phyloP scores from a whole-genome alignment of 2,329 filamentous ascomycete genomes.

The Venturia asperata region DNA sequence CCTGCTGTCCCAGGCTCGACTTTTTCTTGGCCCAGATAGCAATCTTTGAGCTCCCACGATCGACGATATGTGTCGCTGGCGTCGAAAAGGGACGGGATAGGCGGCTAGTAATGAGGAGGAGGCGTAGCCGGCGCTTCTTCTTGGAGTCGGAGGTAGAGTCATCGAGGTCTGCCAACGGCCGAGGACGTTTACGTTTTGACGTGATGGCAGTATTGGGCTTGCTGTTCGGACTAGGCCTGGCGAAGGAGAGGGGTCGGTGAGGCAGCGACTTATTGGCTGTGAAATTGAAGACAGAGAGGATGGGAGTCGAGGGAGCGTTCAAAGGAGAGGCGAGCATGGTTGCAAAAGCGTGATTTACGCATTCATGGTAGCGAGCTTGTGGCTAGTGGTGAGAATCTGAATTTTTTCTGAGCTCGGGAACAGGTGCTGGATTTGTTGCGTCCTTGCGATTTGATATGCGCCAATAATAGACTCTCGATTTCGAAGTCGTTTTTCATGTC shows the following conservation, averaged over 20 bases:
- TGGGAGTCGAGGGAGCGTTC: background rate
- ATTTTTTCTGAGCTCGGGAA: background rate
- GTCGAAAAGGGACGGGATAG: constrained; percentile 63
- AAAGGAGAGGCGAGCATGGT: constrained; percentile 7
- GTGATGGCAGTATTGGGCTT: background rate
- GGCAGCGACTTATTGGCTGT: background rate
- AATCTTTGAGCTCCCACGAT: constrained; percentile 49
- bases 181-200: constrained; percentile 15
- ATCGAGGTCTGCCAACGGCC: constrained; percentile 14
- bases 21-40: constrained; percentile 43
- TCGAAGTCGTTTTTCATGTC: background rate
- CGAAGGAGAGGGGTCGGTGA: background rate
- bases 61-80: constrained; percentile 62
- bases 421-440: background rate
- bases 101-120: constrained; percentile 59
- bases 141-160: constrained; percentile 2
- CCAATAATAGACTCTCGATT: background rate
- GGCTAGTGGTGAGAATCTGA: background rate
- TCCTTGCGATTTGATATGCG: background rate
- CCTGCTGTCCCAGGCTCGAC: constrained; percentile 39
- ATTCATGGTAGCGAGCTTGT: background rate
- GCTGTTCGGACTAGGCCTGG: background rate
- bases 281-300: constrained; percentile 11
- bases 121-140: constrained; percentile 62
- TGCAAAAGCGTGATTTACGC: background rate